phyloP scores from a whole-genome alignment of 371 early-diverging fungal genomes.

The Lichtheimia corymbifera region DNA sequence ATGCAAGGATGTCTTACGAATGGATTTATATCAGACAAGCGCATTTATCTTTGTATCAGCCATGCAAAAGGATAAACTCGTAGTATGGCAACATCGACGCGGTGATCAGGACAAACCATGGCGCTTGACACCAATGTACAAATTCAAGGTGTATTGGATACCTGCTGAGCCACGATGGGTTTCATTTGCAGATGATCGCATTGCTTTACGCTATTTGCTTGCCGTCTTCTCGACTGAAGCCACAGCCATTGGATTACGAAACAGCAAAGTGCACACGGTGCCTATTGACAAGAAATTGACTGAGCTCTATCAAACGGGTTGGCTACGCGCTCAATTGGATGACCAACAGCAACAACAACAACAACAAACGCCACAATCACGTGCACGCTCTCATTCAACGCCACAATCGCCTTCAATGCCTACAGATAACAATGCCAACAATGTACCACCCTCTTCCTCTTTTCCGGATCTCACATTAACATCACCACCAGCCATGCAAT shows the following conservation, averaged over 20 bases:
- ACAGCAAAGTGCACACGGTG: slow-evolving; percentile 38
- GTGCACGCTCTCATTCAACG: slow-evolving; percentile 6
- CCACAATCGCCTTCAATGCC: slow-evolving; percentile 8
- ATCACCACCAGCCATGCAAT: slow-evolving; percentile 25
- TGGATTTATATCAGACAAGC: slow-evolving; percentile 39
- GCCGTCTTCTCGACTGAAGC: slow-evolving; percentile 43
- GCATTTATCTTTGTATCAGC: slow-evolving; percentile 39
- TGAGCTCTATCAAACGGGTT: slow-evolving; percentile 27
- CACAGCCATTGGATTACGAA: slow-evolving; percentile 36
- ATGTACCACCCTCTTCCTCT: slow-evolving; percentile 10
- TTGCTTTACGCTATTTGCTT: slow-evolving; percentile 34
- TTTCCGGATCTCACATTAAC: slow-evolving; percentile 7
- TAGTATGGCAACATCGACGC: slow-evolving; percentile 39
- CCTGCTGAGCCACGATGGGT: slow-evolving; percentile 37
- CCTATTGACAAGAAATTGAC: slow-evolving; percentile 29
- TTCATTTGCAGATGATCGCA: slow-evolving; percentile 49
- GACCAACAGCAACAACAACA: slow-evolving; percentile 3
- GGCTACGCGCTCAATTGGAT: slow-evolving; percentile 23
- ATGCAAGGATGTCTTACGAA: slow-evolving; percentile 29
- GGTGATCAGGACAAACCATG: slow-evolving; percentile 4
- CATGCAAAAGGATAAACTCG: slow-evolving; percentile 35
- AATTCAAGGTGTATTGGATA: slow-evolving; percentile 47
- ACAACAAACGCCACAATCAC: background rate
- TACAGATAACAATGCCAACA: background rate
- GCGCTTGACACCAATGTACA: slow-evolving; percentile 23